These are phyloP conservation scores for Taiwanofungus camphoratus DNA, from an alignment of 1,284 basidiomycete genomes.

Conservation along the genomic window DNA sequence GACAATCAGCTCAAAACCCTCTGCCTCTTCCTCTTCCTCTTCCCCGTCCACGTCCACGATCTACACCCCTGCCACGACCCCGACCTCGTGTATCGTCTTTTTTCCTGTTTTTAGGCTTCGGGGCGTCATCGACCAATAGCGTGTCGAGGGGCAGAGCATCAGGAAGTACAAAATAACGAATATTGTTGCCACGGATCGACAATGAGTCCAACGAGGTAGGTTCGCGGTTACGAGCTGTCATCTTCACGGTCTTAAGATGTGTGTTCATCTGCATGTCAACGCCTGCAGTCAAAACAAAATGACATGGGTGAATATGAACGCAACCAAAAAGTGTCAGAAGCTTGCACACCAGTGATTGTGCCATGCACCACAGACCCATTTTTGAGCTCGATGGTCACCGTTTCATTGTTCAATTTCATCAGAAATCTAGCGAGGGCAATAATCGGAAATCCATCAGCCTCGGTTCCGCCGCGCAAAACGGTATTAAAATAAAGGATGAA, in stretches of 20 bases:
- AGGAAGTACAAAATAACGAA: constrained; percentile 93
- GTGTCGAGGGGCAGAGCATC: constrained; percentile 96
- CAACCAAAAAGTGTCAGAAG: neutral
- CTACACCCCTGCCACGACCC: constrained; percentile 48
- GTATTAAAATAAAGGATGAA: too few relatives aligned
- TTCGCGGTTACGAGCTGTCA: constrained; percentile 87
- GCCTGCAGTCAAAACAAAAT: constrained; percentile 39
- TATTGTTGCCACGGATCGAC: constrained; percentile 89
- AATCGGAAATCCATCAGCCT: too few relatives aligned
- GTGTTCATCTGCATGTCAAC: constrained; percentile 99
- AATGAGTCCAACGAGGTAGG: constrained; percentile 79
- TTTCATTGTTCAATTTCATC: constrained; percentile 99
- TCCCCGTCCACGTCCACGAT: constrained; percentile 43
- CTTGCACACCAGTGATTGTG: constrained; percentile 85
- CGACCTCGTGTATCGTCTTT: constrained; percentile 68
- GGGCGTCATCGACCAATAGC: constrained; percentile 94
- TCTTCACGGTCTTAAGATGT: constrained; percentile 94
- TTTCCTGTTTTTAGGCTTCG: constrained; percentile 89
- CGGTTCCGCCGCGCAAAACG: too few relatives aligned
- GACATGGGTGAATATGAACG: neutral
- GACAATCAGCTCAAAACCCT: constrained; percentile 26
- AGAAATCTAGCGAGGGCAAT: constrained; percentile 65
- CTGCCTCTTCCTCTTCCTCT: constrained; percentile 31
- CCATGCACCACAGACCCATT: constrained; percentile 95
- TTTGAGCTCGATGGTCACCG: constrained; percentile 97